Evolutionary conservation across 495 filamentous ascomycete species (phyloP), one percentile per base, ranked within the genome.

Genomic region (Aspergillus bertholletiae): DNA sequence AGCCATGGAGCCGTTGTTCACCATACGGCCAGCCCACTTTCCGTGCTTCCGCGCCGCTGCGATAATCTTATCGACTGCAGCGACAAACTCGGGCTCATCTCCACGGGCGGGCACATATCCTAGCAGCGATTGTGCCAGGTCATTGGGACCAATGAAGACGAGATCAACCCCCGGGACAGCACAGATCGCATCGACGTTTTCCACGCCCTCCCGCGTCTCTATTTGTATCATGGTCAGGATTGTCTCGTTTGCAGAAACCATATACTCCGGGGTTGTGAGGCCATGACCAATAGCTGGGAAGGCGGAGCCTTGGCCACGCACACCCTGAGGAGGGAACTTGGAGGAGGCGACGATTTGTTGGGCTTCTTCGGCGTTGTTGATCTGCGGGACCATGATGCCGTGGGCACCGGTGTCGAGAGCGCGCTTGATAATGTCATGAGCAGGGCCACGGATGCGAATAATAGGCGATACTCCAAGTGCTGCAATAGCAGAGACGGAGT

Each of bases 221-320:
- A 95, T 92, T 73, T 94, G 90, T 22, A 92, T 78, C 65, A 90
- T 87, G n/a, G 85, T 90, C 35, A 91, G 68, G 15, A 92, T 71
- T 28, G 80, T 78, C 17, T 83, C 79, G 67, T 94, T 93, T n/a
- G 89, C 88, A 51, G 89, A 81, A 60, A 87, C 80, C 34, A 91
- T 74, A 57, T 95, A 94, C 34, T 53, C 56, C 17, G 56, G 46
- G 5, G 54, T 45, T 24, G 53, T 53, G 32, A 62, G 51, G n/a
- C 59, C 59, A 44, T 61, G 62, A 0, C 56, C 54, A 24, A 70
- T 65, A 20, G 50, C 64, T 11, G 66, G 61, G 46, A 70, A 70
- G n/a, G 65, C 56, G 3, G 64, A 67, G 13, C 67, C 64, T 34
- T 63, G 62, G 5, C 64, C 67, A 0, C 67, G 51, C 7, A 61